Percentiles rank a stretch among this genome's conserved stretches.
Conservation (phyloP, 805 yeast genomes). For the Kodamaea leandrae region DNA sequence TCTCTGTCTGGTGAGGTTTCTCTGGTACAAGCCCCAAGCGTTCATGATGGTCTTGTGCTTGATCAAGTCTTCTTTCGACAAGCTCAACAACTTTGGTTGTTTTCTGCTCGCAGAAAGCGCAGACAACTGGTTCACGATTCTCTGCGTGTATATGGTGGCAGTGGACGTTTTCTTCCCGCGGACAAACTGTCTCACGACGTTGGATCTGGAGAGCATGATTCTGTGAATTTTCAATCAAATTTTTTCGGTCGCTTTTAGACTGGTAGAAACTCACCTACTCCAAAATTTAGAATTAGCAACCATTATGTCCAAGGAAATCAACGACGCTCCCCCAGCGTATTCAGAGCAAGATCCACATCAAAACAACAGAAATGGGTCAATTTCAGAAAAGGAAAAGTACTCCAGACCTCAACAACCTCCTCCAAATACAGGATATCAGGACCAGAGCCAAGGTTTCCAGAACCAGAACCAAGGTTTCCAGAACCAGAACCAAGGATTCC, state of each 20-base stretch:
- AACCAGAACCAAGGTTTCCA: constrained; percentile 1
- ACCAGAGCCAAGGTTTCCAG: constrained; percentile 1
- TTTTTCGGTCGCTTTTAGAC: neutral
- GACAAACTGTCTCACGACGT: constrained; percentile 18
- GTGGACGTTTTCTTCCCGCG: constrained; percentile 33
- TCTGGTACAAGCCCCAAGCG: constrained; percentile 73
- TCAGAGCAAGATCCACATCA: neutral
- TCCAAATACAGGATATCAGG: neutral
- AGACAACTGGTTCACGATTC: constrained; percentile 58
- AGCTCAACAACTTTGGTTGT: constrained; percentile 76
- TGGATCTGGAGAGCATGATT: neutral
- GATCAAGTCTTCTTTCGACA: constrained; percentile 75
- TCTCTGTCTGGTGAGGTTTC: constrained; percentile 46
- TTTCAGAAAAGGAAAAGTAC: neutral
- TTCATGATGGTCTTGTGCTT: constrained; percentile 79
- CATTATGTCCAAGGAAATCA: neutral
- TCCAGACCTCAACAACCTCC: neutral
- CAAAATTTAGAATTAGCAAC: neutral
- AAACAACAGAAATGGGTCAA: no score
- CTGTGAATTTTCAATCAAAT: neutral
- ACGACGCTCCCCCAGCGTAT: constrained; percentile 1
- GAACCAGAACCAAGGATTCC: neutral
- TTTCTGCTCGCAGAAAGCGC: constrained; percentile 85
- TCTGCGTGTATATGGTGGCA: constrained; percentile 37
- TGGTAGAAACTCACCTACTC: neutral